Base-by-base conservation (phyloP, 495 filamentous ascomycete species). In the Podospora pseudocomata region DNA sequence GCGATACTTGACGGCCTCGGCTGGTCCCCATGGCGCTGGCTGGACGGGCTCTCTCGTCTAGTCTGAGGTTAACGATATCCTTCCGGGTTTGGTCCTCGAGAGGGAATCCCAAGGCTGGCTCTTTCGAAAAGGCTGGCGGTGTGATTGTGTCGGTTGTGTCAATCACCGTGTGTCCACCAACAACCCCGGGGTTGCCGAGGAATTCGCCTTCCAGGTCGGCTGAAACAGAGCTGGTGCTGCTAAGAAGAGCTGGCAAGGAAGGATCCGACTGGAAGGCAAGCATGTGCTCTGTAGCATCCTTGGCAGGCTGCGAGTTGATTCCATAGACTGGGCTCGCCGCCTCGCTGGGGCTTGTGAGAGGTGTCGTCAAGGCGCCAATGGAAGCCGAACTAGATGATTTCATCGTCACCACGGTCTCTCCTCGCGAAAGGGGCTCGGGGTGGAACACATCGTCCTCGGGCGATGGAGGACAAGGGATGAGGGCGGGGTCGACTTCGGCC, bases 211-310 rank as follows among this genome's bases (percentile, higher is more conserved):
- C 86, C 1, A 80, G 73, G 57, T 86, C 84, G 15, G 81, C 87
- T 20, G 89, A 92, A 20, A 92, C 79, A n/a, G 91, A 93, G 30
- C 90, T 91, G n/a, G 90, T 89, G n/a, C 90, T 88, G 34, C 90
- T 92, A 16, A 92, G 81, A 5, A 93, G 84, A 54, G 91, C 91
- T 3, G 91, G 91, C 5, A 93, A 84, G 56, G 90, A 92, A 16
- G 91, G 90, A 69, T 92, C 89, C 18, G 90, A 91, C 53, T 84
- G 87, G 73, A 88, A 91, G 54, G 86, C 85, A 28, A 85, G 84
- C 77, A 85, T 88, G 63, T 79, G 83, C 26, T 88, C 87, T 9
- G 83, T 80, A 65, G 83, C 81, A 57, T 87, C 83, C 66, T 86
- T 85, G 18, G 78, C 77, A 26, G 82, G 83, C 1, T 81, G 80